phyloP scores from a whole-genome alignment of 2,329 filamentous ascomycete species.

The Paramyrothecium sp. region DNA sequence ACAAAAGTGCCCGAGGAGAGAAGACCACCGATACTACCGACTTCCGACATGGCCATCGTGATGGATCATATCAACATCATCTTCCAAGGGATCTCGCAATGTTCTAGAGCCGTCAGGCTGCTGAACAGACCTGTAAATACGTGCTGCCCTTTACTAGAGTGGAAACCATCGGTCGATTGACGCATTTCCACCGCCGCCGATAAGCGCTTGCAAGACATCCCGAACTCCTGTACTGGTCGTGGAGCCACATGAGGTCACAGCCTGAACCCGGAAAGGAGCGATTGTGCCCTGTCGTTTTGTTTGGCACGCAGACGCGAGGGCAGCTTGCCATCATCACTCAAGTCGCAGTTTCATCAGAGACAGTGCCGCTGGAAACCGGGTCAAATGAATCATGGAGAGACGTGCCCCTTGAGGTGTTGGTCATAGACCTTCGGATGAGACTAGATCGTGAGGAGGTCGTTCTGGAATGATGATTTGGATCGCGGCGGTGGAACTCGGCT shows the following conservation, averaged over 20 bases:
- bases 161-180: slow-evolving; percentile 12
- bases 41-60: not conserved
- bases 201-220: not conserved
- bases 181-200: slow-evolving; percentile 18
- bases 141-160: not conserved
- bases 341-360: not conserved
- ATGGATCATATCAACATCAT: not conserved
- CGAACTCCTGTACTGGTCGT: not conserved
- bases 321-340: not conserved
- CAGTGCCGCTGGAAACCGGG: not conserved
- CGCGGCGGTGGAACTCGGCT: not conserved
- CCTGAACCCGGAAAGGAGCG: not conserved
- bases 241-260: not conserved
- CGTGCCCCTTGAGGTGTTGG: not conserved
- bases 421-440: not conserved
- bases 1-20: not conserved
- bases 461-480: not conserved
- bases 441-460: not conserved
- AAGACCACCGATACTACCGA: not conserved
- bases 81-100: not conserved
- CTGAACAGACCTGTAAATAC: not conserved
- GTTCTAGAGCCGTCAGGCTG: not conserved
- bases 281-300: not conserved
- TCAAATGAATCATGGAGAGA: not conserved
- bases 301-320: not conserved